Conservation (phyloP, 352 stramenopile species). For the Blastocystis sp. region DNA sequence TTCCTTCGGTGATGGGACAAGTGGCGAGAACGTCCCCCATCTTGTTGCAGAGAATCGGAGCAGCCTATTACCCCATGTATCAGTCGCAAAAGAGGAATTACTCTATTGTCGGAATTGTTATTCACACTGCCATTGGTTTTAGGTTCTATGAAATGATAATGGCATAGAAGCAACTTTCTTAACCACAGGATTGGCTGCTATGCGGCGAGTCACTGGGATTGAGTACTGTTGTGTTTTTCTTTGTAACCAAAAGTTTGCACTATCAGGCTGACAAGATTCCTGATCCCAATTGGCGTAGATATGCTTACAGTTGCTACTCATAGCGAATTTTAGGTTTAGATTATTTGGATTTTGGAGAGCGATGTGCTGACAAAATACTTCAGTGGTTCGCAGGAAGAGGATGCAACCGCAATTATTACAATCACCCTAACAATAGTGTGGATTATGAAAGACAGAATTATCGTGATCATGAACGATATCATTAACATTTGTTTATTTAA, state of each 20-base stretch:
- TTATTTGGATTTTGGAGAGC: slow-evolving; percentile 13
- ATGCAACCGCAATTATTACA: not conserved
- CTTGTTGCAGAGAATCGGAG: not conserved
- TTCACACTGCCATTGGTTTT: not conserved
- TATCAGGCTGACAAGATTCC: not conserved
- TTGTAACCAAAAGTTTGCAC: not conserved
- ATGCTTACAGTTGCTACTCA: not conserved
- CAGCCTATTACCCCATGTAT: not conserved
- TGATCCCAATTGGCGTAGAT: not conserved
- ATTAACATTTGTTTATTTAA: not conserved
- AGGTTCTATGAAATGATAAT: not conserved
- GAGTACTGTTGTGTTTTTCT: not conserved
- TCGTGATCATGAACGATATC: not conserved
- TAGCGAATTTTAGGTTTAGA: not conserved
- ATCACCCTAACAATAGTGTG: not conserved
- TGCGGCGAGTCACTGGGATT: not conserved
- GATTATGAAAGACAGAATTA: not conserved
- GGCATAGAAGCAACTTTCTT: not conserved
- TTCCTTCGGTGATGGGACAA: not conserved
- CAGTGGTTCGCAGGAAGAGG: not conserved
- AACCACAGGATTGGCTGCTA: not conserved
- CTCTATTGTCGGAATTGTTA: not conserved
- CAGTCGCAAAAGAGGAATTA: not conserved
- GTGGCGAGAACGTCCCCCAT: not conserved
- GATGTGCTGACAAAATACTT: not conserved